Evolutionary conservation across 2,329 filamentous ascomycete genomes (phyloP), one percentile per base, ranked within the genome.

Genomic region (Phaeosphaeria sp.): DNA sequence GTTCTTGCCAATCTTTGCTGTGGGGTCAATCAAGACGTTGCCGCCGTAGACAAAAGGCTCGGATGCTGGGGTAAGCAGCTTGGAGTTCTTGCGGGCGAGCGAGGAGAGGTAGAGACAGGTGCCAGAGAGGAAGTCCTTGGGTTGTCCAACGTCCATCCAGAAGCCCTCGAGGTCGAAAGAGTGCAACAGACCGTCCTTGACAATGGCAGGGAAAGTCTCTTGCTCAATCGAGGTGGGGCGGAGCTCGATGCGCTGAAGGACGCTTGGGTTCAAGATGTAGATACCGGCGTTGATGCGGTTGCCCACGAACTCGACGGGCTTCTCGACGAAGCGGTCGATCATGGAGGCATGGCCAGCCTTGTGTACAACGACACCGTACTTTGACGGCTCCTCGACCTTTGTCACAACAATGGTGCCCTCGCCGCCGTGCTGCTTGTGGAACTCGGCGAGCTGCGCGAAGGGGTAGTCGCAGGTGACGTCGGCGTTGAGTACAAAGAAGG

Each of bases 71-170:
- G 89, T 88, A 51, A 98, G 90, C 60, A 91, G 85, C 82, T 96
- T 93, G 75, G 92, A 91, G 76, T 89, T 88, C 82, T 91, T 93
- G 87, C 97, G 97, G 58, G 93, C 86, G 59, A 98, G 87, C 3
- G 92, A 96, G 47, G 92, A 93, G 52, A 99, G 91, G 83, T 97
- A 98, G 62, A 99, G 86, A 82, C 94, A 98, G 61, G 95, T 98
- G 63, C 94, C 94, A 21, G 90, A 92, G 55, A 99, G 84, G 87
- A 98, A 99, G 77, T 99, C 94, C 84, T 98, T 99, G 70, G 94
- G 94, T 82, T 99, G 94, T 72, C 94, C 94, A 65, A 99, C 92
- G 71, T 98, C 94, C 94, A 98, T 98, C 94, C 94, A 98, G 87
- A 96, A 98, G 69, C 94, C 93, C 68, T 97, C 93, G 27, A 98